Base-by-base conservation (phyloP, 108 stramenopile species). In the Nitzschia palea region DNA sequence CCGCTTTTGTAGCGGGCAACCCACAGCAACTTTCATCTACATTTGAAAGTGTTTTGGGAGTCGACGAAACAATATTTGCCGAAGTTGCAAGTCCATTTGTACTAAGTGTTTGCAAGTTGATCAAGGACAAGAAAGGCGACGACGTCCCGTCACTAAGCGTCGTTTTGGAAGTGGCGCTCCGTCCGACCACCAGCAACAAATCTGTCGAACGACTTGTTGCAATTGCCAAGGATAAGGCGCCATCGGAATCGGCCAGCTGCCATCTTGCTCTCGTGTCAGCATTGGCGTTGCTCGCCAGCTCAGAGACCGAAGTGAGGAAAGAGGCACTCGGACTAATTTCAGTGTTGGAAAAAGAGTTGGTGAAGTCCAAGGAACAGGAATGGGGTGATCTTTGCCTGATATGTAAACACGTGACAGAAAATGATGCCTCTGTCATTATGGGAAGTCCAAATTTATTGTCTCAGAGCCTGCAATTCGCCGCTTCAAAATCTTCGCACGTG, bases 241-340 rank as follows among this genome's bases (percentile, higher is more conserved):
- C 30, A 10, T 8, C 34, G 1, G 36, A 58, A 22, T 23, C 56
- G 1, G 44, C 55, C 30, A 65, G 62, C 22, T 44, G 1, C 33
- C 50, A 34, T 26, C 62, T 74, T 26, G 73, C 66, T 48, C 43
- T 89, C 28, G 61, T 84, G 31, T 74, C 83, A 23, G 54, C 72
- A 0, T 27, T 89, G 29, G 79, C 85, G 9, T 42, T 89, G 43
- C 31, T 78, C 28, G 65, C 71, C 3, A 79, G 80, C 48, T 56
- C 58, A 9, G 71, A 82, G 40, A 63, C 71, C 30, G 65, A 15
- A 32, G 63, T 86, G 26, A 75, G 85, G 12, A 68, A 79, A 42
- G 29, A 55, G 54, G 73, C 80, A 35, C 42, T 83, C 54, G 37
- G 34, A 32, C 48, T 85, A 36, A 57, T 89, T 15, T 51, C 52